Percentiles rank a stretch among this genome's conserved stretches.
Conservation (phyloP, 2,329 filamentous ascomycete genomes). For the Aspergillus melleus region DNA sequence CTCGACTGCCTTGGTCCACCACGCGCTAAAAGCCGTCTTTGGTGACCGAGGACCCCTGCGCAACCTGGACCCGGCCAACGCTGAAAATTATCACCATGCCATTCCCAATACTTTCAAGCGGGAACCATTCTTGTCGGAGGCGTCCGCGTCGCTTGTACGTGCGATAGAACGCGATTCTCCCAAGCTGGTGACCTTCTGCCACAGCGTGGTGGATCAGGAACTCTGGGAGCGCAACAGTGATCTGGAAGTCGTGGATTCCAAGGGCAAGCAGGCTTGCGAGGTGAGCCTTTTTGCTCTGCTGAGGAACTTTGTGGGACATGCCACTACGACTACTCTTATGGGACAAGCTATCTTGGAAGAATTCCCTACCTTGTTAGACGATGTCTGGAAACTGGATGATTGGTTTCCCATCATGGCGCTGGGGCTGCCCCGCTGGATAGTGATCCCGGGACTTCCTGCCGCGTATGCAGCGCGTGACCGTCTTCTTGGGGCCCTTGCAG, state of each 20-base stretch:
- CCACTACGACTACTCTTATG: constrained; percentile 50
- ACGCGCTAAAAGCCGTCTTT: constrained; percentile 44
- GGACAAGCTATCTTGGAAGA: constrained; percentile 53
- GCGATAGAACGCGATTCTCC: constrained; percentile 50
- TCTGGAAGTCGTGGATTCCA: constrained; percentile 43
- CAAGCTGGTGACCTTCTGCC: constrained; percentile 60
- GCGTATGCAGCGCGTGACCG: constrained; percentile 50
- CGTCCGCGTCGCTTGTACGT: constrained; percentile 38
- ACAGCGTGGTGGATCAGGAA: constrained; percentile 61
- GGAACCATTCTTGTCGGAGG: constrained; percentile 47
- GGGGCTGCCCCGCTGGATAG: constrained; percentile 57
- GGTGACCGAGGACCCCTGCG: constrained; percentile 41
- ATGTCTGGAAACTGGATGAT: constrained; percentile 57
- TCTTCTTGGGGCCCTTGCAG: constrained; percentile 41
- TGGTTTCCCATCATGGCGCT: constrained; percentile 56
- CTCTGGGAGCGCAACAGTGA: constrained; percentile 60
- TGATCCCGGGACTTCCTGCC: constrained; percentile 51
- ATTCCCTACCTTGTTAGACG: constrained; percentile 54
- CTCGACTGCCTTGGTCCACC: constrained; percentile 31
- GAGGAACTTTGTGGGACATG: constrained; percentile 57
- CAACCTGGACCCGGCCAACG: constrained; percentile 32
- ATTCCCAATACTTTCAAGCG: constrained; percentile 44
- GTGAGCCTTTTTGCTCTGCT: constrained; percentile 54
- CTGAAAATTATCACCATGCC: constrained; percentile 42
- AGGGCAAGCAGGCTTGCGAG: constrained; percentile 50